Base-by-base conservation (phyloP, 2,329 filamentous ascomycete genomes). In the Hymenoscyphus infarciens region DNA sequence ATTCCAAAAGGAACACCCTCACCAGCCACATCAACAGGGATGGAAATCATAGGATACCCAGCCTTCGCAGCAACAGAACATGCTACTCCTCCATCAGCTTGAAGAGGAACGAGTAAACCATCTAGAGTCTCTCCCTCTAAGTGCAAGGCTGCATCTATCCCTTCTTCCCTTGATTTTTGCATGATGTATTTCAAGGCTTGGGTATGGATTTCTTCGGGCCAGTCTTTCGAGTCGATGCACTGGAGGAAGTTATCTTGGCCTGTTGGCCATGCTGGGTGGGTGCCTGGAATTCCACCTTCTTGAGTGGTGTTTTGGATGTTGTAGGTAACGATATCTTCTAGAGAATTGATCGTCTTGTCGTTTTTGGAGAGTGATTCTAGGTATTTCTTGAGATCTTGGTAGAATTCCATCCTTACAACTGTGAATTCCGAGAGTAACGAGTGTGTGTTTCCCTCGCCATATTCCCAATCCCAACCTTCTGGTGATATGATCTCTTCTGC, bases 341-440 rank as follows among this genome's bases (percentile, higher is more conserved):
- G 75, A 1, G 80, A 81, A 38, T 77, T 79, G 29, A 80, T 75
- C 62, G 78, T 71, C 3, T 74, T 83, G 74, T 88, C 83, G 74
- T 87, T 83, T 11, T 22, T 6, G 6, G 42, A 1, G 69, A 83
- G 80, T 52, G 81, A 79, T n/a, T 79, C 76, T 1, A 80, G 74
- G 65, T 76, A 78, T 8, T 66, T 70, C 56, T 72, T 61, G 1
- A 76, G 80, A 70, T 83, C 79, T 70, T 81, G 82, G 74, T 88
- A 88, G 69, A 88, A 88, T 72, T 90, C 86, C 0, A 87, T 84
- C 73, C 90, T 91, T 67, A 92, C 80, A 57, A 88, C 84, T 0
- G 86, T 89, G 75, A 87, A 91, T 73, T 91, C 88, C 15, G 86
- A 90, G 74, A 91, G 84, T 64, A 91, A 90, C n/a, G 85, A 77